Evolutionary conservation across 202 grass and related monocot genomes (phyloP), one percentile per base, ranked within the genome.

Genomic region (Panicum hallii): DNA sequence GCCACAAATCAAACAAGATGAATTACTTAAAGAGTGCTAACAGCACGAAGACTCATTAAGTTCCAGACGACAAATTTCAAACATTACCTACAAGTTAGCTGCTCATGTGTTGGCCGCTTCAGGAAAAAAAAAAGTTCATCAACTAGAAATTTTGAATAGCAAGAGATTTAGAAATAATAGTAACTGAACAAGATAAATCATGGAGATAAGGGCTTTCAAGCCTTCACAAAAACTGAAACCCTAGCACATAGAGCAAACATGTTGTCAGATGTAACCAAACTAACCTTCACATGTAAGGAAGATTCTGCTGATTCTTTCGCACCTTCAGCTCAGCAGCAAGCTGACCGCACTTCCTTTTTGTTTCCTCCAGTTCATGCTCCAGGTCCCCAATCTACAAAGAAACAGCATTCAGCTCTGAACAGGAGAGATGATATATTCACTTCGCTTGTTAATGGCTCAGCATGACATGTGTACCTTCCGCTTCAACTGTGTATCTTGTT

Each of bases 281-380:
- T 83, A 79, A 86, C 88, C 88, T 83, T 90, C 43, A 87, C 43
- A 68, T 79, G 63, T 80, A 69, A 74, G 16, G 84, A 28, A 68
- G 50, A 49, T 74, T 67, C 52, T 83, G 84, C 68, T 83, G 80
- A 12, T 72, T 79, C 65, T 72, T 85, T 56, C 58, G 57, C 42
- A 62, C 6, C 79, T 89, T 52, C 30, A 98, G 65, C 16, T 92
- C 81, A 30, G 88, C 83, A 67, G 86, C 69, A 82, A 90, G 84
- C 78, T 90, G 78, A 79, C 71, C 49, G 54, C 86, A 94, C 79
- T 88, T 95, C 52, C n/a, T 89, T 90, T 87, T 98, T 22, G 60
- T 88, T 84, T 98, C 93, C 78, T 89, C 93, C 63, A 98, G 70
- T 75, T 98, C 86, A 62, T 79, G 86, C 81, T 95, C 93, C 87